phyloP scores from a whole-genome alignment of 2,329 filamentous ascomycete genomes.

The Didymosphaeria variabile region DNA sequence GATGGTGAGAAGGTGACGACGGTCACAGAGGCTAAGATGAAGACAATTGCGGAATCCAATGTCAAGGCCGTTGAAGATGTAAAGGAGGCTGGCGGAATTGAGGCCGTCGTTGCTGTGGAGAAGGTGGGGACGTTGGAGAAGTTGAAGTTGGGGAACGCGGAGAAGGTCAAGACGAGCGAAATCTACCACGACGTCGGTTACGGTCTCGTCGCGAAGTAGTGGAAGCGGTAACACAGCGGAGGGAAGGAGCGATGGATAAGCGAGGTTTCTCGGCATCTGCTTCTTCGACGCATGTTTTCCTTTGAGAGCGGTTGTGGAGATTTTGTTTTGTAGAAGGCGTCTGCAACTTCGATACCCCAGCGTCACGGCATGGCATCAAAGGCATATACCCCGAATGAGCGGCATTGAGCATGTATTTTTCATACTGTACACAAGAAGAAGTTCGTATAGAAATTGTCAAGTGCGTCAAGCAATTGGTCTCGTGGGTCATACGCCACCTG shows the following conservation, averaged over 20 bases:
- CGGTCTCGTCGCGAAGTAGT: slow-evolving; percentile 2
- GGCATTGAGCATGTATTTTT: not conserved
- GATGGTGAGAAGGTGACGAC: not conserved
- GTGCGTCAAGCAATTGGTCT: no score
- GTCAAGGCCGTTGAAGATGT: not conserved
- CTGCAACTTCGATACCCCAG: not conserved
- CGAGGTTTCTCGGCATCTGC: not conserved
- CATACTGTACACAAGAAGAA: no score
- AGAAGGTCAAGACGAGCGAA: not conserved
- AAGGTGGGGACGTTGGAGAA: not conserved
- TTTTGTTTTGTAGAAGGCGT: not conserved
- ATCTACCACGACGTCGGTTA: not conserved
- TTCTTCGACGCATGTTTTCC: not conserved
- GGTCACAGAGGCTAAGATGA: not conserved
- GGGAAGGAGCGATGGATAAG: slow-evolving; percentile 1
- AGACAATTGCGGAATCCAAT: no score
- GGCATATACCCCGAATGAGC: not conserved
- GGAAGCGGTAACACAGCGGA: not conserved
- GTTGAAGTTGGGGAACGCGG: not conserved
- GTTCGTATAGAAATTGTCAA: no score
- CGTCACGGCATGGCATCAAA: not conserved
- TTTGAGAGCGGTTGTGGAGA: not conserved
- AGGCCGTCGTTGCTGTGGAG: not conserved
- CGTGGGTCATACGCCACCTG: no score
- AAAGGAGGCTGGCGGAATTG: not conserved